Percentiles rank a stretch among this genome's conserved stretches.
Conservation (phyloP, 306 rosid genomes). For the Quercus parvula region DNA sequence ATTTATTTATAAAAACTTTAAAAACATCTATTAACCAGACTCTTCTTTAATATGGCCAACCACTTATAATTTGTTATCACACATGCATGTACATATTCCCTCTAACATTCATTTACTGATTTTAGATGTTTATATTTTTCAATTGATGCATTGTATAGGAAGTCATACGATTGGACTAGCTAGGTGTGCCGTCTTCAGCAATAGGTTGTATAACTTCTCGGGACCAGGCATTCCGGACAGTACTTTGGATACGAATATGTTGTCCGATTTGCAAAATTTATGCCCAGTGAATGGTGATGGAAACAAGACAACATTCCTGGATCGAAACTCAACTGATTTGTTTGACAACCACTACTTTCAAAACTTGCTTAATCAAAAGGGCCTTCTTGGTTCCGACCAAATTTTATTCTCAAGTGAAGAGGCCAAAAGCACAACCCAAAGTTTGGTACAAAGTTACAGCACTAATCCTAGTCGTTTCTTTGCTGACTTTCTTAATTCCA, state of each 20-base stretch:
- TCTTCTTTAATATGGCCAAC: too few species aligned
- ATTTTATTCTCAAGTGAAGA: constrained; percentile 41
- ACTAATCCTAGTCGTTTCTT: constrained; percentile 36
- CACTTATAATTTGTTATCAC: too few species aligned
- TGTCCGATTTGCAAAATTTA: constrained; percentile 50
- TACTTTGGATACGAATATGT: constrained; percentile 51
- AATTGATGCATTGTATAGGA: constrained; percentile 33
- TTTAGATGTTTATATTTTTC: neutral
- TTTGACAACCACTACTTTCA: constrained; percentile 80
- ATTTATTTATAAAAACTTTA: too few species aligned
- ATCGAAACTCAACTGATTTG: constrained; percentile 67
- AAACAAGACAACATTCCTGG: constrained; percentile 47
- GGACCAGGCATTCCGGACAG: constrained; percentile 54
- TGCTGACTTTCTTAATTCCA: constrained; percentile 56
- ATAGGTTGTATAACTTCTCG: constrained; percentile 72
- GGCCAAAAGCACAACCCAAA: constrained; percentile 48
- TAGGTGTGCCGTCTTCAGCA: constrained; percentile 60
- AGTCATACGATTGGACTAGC: constrained; percentile 78
- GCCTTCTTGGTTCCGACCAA: constrained; percentile 80
- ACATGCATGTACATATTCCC: too few species aligned
- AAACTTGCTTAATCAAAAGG: constrained; percentile 57
- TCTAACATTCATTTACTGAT: too few species aligned
- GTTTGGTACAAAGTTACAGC: constrained; percentile 56
- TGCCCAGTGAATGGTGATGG: constrained; percentile 70
- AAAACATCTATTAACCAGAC: too few species aligned